Percentiles rank a stretch among this genome's conserved stretches.
phyloP scores from a whole-genome alignment of 495 filamentous ascomycete genomes.

The Hyaloscypha finlandica region DNA sequence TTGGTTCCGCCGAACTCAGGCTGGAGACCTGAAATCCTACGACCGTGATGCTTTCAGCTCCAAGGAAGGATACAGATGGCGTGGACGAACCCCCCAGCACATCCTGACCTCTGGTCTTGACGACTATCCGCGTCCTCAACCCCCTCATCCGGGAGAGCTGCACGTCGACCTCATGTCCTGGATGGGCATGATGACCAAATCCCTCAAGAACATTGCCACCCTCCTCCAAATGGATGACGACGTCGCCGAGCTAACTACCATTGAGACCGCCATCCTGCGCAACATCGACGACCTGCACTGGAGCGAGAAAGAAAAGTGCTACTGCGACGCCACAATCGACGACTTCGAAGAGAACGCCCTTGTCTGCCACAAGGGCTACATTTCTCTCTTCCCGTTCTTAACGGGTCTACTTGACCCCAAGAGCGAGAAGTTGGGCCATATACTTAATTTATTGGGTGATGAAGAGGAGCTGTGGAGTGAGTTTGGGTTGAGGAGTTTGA shows the following conservation, averaged over 20 bases:
- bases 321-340: conserved; percentile 95
- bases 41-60: conserved; percentile 83
- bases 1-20: conserved; percentile 94
- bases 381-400: conserved; percentile 92
- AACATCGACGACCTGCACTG: conserved; percentile 97
- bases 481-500: conserved; percentile 83
- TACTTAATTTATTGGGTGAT: conserved; percentile 77
- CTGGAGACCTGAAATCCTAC: conserved; percentile 86
- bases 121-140: conserved; percentile 92
- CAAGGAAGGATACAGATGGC: conserved; percentile 94
- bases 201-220: conserved; percentile 74
- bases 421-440: conserved; percentile 67
- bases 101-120: conserved; percentile 92
- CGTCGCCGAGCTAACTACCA: conserved; percentile 65
- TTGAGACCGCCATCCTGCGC: conserved; percentile 74
- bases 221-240: conserved; percentile 74
- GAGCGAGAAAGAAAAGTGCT: conserved; percentile 74
- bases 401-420: conserved; percentile 72
- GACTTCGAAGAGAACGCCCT: conserved; percentile 88
- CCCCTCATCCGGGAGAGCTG: conserved; percentile 96
- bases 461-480: conserved; percentile 85
- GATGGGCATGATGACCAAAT: conserved; percentile 92
- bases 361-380: conserved; percentile 96
- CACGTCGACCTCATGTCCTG: conserved; percentile 94
- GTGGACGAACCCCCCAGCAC: conserved; percentile 83